Base-by-base conservation (phyloP, 805 yeast genomes). In the Nakazawaea wyomingensis region DNA sequence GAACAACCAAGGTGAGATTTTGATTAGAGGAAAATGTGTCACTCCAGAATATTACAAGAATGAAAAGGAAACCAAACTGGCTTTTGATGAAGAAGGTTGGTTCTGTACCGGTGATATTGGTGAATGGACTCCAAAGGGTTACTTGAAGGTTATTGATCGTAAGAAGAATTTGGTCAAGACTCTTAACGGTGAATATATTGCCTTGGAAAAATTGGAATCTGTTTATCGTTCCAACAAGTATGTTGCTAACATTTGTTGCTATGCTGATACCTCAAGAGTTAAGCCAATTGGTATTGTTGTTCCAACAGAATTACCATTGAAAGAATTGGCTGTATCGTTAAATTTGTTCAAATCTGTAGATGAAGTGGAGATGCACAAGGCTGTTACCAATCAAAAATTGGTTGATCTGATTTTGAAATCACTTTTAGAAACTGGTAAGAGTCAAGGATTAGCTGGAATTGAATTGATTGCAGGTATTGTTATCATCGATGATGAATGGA, bases 31-130 rank as follows among this genome's bases (percentile, higher is more conserved):
- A 56, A 76, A 68, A 20, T 71, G 84, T 37, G 84, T 93, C 38
- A 71, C 82, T 28, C 67, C 74, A 22, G 89, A 85, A 56, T 93
- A 93, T 67, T 93, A 74, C 70, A 77, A 80, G 63, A 90, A 91
- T 63, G 81, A 78, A 46, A 71, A 79, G 59, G 98, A 90, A 66
- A 91, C 96, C 16, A 63, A 69, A 37, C 78, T 64, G 16, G 86
- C 95, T 1, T 80, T 85, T 56, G 70, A 74, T 37, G 72, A 80
- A 42, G 85, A 83, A 48, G 95, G 90, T 19, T 93, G 97, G 97
- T 93, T 93, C 72, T 75, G 71, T 60, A 93, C 98, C 27, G 99
- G 99, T 64, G 99, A 93, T 64, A 88, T 93, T 64, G 96, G 91
- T 59, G 89, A 87, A 70, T 88, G 96, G 95, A 75, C 90, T 34